phyloP scores from a whole-genome alignment of 192 early-diverging fungal genomes.

The Coemansia sp. region DNA sequence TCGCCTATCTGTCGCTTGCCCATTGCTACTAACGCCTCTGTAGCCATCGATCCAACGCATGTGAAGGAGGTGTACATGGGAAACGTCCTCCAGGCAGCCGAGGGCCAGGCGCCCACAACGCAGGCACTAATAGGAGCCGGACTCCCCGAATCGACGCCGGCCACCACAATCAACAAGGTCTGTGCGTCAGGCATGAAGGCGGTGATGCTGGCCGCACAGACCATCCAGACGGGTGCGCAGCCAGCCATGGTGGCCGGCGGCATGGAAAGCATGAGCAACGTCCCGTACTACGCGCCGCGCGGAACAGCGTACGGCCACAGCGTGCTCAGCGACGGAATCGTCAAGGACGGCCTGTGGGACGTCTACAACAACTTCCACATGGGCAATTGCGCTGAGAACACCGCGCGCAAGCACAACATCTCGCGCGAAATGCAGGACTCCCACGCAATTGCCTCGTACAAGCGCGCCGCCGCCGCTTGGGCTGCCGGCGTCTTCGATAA shows the following conservation, averaged over 20 bases:
- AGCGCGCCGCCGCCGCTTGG: conserved; percentile 86
- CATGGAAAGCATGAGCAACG: conserved; percentile 97
- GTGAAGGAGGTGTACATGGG: conserved; percentile 96
- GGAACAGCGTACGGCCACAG: conserved; percentile 79
- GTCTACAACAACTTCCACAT: conserved; percentile 89
- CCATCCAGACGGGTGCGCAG: conserved; percentile 75
- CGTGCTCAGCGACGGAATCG: conserved; percentile 77
- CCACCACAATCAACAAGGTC: conserved; percentile 98
- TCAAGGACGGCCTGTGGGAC: conserved; percentile 97
- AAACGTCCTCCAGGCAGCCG: conserved; percentile 85
- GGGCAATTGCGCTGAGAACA: conserved; percentile 81
- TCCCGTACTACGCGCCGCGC: conserved; percentile 71
- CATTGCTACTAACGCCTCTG: neutral
- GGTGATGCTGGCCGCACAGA: conserved; percentile 86
- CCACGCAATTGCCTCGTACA: conserved; percentile 85
- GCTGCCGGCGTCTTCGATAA: conserved; percentile 74
- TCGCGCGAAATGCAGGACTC: conserved; percentile 88
- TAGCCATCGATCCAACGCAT: conserved; percentile 72
- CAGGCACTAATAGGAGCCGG: conserved; percentile 87
- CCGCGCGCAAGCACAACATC: conserved; percentile 83
- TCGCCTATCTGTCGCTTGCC: neutral
- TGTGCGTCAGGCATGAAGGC: conserved; percentile 99
- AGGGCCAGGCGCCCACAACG: conserved; percentile 91
- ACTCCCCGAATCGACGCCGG: conserved; percentile 74
- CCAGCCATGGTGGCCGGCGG: conserved; percentile 88